Percentiles rank a stretch among this genome's conserved stretches.
Evolutionary conservation across 2,329 filamentous ascomycete species (phyloP).

Genomic region (Sordariomycetes sp.): DNA sequence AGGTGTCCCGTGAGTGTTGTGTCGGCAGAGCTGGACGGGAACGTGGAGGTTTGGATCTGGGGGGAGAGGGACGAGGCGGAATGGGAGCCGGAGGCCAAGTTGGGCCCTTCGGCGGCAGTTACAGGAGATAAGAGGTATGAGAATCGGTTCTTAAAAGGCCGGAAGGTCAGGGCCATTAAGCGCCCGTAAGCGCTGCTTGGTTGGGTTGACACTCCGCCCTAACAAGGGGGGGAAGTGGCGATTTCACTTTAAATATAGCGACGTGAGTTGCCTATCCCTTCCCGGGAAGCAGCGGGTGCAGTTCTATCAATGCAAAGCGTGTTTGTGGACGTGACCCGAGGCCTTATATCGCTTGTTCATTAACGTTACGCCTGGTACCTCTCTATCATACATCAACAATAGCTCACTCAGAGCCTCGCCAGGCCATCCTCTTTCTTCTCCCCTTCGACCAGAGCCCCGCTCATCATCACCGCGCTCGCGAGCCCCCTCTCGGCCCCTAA

Average conservation of each 20-base stretch:
- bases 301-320: too few species aligned
- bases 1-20: not conserved
- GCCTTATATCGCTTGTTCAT: too few species aligned
- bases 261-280: too few species aligned
- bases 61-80: not conserved
- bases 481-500: slow-evolving; percentile 16
- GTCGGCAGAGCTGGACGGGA: not conserved
- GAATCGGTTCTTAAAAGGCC: too few species aligned
- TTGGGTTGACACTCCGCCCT: too few species aligned
- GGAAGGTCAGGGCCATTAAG: too few species aligned
- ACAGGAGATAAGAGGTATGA: too few species aligned
- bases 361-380: not conserved
- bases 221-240: too few species aligned
- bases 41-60: not conserved
- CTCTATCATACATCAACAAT: not conserved
- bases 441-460: not conserved
- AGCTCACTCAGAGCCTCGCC: not conserved
- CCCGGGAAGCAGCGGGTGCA: too few species aligned
- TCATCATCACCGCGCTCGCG: slow-evolving; percentile 7
- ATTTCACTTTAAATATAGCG: too few species aligned
- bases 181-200: too few species aligned
- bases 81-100: not conserved
- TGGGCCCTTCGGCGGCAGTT: not conserved
- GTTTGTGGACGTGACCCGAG: too few species aligned
- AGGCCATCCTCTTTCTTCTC: not conserved